phyloP scores from a whole-genome alignment of 371 early-diverging fungal species.

The Chytridiales sp. region DNA sequence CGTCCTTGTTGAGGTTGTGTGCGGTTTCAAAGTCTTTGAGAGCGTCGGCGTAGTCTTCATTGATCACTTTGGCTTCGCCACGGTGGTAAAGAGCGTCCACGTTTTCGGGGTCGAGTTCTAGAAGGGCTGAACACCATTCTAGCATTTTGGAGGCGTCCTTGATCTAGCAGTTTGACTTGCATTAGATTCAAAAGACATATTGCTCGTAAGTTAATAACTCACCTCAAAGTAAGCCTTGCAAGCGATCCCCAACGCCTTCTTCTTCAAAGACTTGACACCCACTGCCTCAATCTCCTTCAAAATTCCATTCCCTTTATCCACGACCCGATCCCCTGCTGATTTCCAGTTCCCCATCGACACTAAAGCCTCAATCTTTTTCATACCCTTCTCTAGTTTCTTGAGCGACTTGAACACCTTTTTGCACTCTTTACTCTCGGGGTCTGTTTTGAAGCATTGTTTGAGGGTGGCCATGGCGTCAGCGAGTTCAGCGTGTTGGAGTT shows the following conservation, averaged over 20 bases:
- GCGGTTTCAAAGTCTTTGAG: conserved; percentile 69
- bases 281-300: conserved; percentile 51
- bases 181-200: background rate
- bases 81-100: conserved; percentile 66
- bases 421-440: conserved; percentile 88
- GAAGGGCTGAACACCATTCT: conserved; percentile 45
- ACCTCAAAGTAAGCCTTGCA: conserved; percentile 45
- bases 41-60: conserved; percentile 72
- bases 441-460: conserved; percentile 83
- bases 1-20: conserved; percentile 52
- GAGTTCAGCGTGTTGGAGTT: conserved; percentile 68
- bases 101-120: conserved; percentile 60
- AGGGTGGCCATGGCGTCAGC: conserved; percentile 66
- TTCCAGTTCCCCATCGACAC: conserved; percentile 61
- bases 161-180: conserved; percentile 13
- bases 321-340: conserved; percentile 63
- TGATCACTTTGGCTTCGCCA: conserved; percentile 66
- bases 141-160: conserved; percentile 38
- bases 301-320: conserved; percentile 53
- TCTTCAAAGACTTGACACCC: conserved; percentile 25
- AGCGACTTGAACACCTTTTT: conserved; percentile 68
- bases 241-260: conserved; percentile 25
- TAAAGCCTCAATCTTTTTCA: conserved; percentile 61
- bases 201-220: conserved; percentile 1
- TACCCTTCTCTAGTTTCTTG: conserved; percentile 74